Evolutionary conservation across 2,329 filamentous ascomycete genomes (phyloP).

Genomic region (Cladosporium velox): DNA sequence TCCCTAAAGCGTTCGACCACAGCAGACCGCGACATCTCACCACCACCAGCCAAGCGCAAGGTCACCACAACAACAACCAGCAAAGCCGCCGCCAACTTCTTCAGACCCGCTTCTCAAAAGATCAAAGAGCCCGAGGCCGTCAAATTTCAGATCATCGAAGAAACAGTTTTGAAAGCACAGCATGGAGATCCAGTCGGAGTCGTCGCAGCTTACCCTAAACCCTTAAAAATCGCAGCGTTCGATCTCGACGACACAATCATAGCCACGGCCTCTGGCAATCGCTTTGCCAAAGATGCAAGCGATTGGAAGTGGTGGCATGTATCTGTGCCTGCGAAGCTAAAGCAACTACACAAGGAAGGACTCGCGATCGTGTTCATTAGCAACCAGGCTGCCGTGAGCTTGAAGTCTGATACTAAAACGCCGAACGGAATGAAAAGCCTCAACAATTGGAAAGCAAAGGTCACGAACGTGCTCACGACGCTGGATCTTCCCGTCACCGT

Average conservation of each 20-base stretch:
- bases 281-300: constrained; percentile 65
- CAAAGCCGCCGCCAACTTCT: constrained; percentile 77
- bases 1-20: constrained; percentile 42
- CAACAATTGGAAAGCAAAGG: constrained; percentile 80
- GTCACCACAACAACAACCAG: constrained; percentile 58
- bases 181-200: constrained; percentile 8
- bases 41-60: constrained; percentile 59
- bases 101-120: constrained; percentile 75
- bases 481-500: constrained; percentile 75
- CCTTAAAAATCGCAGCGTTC: constrained; percentile 69
- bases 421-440: constrained; percentile 68
- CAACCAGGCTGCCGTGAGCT: constrained; percentile 81
- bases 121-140: constrained; percentile 73
- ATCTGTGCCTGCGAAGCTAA: constrained; percentile 67
- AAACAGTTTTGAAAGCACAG: constrained; percentile 60
- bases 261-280: constrained; percentile 75
- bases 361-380: constrained; percentile 79
- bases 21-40: constrained; percentile 53
- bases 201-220: constrained; percentile 66
- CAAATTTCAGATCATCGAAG: constrained; percentile 67
- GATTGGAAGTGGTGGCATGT: constrained; percentile 97
- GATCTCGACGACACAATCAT: constrained; percentile 89
- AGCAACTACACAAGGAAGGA: constrained; percentile 69
- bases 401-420: constrained; percentile 70
- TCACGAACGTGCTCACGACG: constrained; percentile 66